Evolutionary conservation across 805 yeast species (phyloP), one percentile per base, ranked within the genome.

Genomic region (Jamesozyma piceae): DNA sequence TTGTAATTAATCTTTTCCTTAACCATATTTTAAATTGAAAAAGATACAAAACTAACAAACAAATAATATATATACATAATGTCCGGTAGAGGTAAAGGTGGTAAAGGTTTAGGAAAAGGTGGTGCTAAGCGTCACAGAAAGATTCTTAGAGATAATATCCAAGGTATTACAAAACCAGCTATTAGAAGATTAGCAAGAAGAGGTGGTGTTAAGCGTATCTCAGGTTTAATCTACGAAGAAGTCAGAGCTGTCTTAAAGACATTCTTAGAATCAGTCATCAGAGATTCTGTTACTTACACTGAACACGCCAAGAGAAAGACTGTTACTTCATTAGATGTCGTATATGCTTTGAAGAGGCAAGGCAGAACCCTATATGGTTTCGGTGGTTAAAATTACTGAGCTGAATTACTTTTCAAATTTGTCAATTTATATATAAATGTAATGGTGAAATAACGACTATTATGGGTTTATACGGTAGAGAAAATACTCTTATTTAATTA

Each of bases 291-390:
- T 63, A 87, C 96, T 64, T 89, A 89, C 79, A 90, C 97, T 60
- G 97, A 90, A 77, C 97, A 89, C 82, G 97, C 97, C 64, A 90
- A 90, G 90, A 87, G 97, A 82, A 89, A 89, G 86, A 89, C 97
- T 55, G 97, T 90, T 63, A 90, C 97, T 59, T 88, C 97, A 51
- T 81, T 90, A 64, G 97, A 90, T 68, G 97, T 90, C 58, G 97
- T 90, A 63, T 90, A 90, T 73, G 97, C 97, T 63, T 84, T 90
- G 73, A 90, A 90, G 90, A 87, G 97, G 82, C 97, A 90, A 78
- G 97, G 97, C 68, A 84, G 97, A 77, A 90, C 97, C 74, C 82
- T 90, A 71, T 89, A 89, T 71, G 97, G 97, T 88, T 90, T 89
- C 83, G 97, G 97, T 78, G 96, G 95, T 82, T 90, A 83, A 46